Conservation (phyloP, 2,329 filamentous ascomycete species). For the Arthrinium puccinioides region DNA sequence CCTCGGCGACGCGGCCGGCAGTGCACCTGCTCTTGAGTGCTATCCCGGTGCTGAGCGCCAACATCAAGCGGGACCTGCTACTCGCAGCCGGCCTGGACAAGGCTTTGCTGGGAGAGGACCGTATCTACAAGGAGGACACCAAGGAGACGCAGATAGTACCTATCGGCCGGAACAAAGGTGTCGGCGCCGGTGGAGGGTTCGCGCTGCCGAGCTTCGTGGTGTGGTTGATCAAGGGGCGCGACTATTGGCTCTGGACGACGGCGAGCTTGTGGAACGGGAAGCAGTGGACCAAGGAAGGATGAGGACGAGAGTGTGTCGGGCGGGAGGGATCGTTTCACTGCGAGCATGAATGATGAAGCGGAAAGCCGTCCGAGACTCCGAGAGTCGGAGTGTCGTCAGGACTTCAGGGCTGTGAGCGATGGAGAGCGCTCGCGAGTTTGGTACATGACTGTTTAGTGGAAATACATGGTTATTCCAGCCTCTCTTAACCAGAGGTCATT, state of each 20-base stretch:
- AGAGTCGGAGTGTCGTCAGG: no score
- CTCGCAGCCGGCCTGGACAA: constrained; percentile 19
- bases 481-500: no score
- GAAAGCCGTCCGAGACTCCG: no score
- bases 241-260: constrained; percentile 45
- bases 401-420: no score
- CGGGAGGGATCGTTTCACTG: no score
- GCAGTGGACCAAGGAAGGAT: constrained; percentile 38
- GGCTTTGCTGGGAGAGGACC: constrained; percentile 16
- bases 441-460: no score
- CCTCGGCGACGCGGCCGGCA: constrained; percentile 29
- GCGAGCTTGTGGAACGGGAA: constrained; percentile 40
- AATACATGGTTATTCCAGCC: no score
- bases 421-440: no score
- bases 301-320: constrained; percentile 3
- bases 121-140: constrained; percentile 32
- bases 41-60: constrained; percentile 35
- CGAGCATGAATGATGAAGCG: no score
- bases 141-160: constrained; percentile 39
- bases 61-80: constrained; percentile 42
- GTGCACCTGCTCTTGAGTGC: constrained; percentile 33
- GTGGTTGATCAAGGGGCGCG: constrained; percentile 41
- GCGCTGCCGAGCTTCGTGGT: constrained; percentile 35
- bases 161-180: constrained; percentile 35
- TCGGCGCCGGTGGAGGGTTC: constrained; percentile 35